Evolutionary conservation across 2,329 filamentous ascomycete genomes (phyloP), one percentile per base, ranked within the genome.

Genomic region (Penicillium oxalicum): DNA sequence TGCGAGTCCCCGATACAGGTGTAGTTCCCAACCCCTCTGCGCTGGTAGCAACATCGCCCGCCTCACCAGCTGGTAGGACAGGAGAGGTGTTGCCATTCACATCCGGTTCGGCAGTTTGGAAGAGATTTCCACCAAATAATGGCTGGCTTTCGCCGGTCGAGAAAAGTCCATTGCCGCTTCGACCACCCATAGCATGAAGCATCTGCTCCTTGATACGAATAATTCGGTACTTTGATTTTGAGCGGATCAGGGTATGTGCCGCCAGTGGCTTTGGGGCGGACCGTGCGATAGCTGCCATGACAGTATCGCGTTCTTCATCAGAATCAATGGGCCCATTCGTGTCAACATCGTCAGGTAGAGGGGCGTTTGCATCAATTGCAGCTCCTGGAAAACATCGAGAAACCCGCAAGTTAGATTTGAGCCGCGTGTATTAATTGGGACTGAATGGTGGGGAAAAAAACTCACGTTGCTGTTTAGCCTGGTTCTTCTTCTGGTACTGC

Each of bases 401-500:
- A 58, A 58, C 44, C 50, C 42, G 12, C 46, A 38, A 12, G 51
- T 56, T 33, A 59, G 55, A 39, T 47, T 32, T 11, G 11, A 11
- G 5, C 29, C 11, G 29, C 45, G 49, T 49, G 34, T 47, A 28
- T 25, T 3, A 52, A 13, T 52, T 52, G 36, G 29, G 2, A 3
- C 12, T 12, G 39, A 2, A n/a, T 3, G n/a, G 6, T 11, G 5
- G 9, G n/a, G 12, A 39, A 28, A 40, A 37, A 27, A 38, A 79
- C 85, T 72, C 77, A 91, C 88, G 95, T 70, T 97, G 93, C 73
- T 95, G 88, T 64, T 95, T 95, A 24, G 93, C 93, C 69, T 97
- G 93, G 62, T 98, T 98, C 77, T 96, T 97, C 78, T 97, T 96
- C 69, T 93, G 88, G 63, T 93, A 93, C 6, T 86, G 85, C 11